Base-by-base conservation (phyloP, 805 yeast genomes). In the Lipomyces oligophaga region DNA sequence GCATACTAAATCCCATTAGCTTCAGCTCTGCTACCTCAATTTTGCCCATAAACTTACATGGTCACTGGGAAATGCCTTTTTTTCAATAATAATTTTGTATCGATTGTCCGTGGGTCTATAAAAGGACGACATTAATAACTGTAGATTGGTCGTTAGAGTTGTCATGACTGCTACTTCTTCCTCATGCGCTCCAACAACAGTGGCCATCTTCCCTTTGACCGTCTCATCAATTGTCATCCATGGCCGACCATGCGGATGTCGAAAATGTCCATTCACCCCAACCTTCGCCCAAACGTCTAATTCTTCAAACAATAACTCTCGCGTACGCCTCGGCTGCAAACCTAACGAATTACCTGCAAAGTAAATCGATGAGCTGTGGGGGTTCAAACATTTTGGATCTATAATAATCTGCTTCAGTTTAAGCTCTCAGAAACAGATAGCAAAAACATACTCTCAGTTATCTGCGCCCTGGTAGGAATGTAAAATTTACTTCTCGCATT, bases 341-440 rank as follows among this genome's bases (percentile, higher is more conserved):
- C 97, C 97, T 5, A 89, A 76, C n/a, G 96, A 86, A 68, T 89
- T 90, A 2, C 97, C 97, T 66, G 96, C 87, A 38, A 89, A 70
- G 62, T 89, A 90, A 19, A 75, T 35, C 18, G 55, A 49, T 16
- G 35, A 25, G 15, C 22, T 32, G 33, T 42, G 34, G 5, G 57
- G 47, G 16, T 41, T 47, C 5, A 39, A 15, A 15, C 45, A 45
- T 7, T 22, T 22, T 13, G 38, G 8, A 21, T 52, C 53, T 53
- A 24, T n/a, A 13, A 11, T 28, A 10, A 32, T 47, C 34, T 40
- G 33, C 8, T 4, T 44, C 24, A 24, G 21, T 21, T 11, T 19
- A 4, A 19, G 22, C 25, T 30, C 15, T 34, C 16, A 37, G 26
- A 28, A 7, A 30, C 10, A 1, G 3, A 15, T 19, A 22, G 15